These are phyloP conservation scores for Apiotrichum gracile DNA, from an alignment of 1,284 basidiomycete genomes.

Conservation along the genomic window DNA sequence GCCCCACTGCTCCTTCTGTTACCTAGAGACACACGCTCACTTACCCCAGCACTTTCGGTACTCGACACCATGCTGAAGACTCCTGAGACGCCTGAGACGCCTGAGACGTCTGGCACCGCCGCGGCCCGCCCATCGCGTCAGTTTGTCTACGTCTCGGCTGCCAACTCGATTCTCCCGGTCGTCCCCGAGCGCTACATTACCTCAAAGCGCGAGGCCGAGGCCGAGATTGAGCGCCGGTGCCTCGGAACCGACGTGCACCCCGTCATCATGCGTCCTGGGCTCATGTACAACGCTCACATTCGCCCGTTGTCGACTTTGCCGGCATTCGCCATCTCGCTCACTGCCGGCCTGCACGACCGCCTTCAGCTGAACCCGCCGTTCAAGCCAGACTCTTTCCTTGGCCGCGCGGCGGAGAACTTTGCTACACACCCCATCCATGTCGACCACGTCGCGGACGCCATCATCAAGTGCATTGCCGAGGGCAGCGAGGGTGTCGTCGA, in stretches of 20 bases:
- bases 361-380: conserved; percentile 54
- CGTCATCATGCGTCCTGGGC: conserved; percentile 80
- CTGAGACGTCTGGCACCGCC: background rate
- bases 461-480: conserved; percentile 46
- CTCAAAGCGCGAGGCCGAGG: conserved; percentile 84
- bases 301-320: conserved; percentile 80
- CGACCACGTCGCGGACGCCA: conserved; percentile 86
- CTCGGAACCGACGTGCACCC: conserved; percentile 37
- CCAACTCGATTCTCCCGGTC: conserved; percentile 82
- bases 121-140: conserved; percentile 44
- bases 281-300: conserved; percentile 92
- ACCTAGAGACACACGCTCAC: background rate
- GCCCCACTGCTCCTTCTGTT: too few relatives aligned
- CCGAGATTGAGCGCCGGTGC: conserved; percentile 4
- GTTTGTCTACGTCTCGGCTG: conserved; percentile 92
- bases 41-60: conserved; percentile 58
- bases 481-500: conserved; percentile 62
- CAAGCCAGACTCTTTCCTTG: conserved; percentile 43
- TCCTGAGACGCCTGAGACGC: conserved; percentile 14
- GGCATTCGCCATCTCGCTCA: conserved; percentile 76
- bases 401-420: conserved; percentile 54
- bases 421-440: conserved; percentile 87
- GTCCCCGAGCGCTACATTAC: conserved; percentile 78
- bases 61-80: conserved; percentile 61
- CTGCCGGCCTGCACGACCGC: conserved; percentile 62